These are phyloP conservation scores for Mortierella antarctica DNA, from an alignment of 192 early-diverging fungal genomes.

Conservation along the genomic window DNA sequence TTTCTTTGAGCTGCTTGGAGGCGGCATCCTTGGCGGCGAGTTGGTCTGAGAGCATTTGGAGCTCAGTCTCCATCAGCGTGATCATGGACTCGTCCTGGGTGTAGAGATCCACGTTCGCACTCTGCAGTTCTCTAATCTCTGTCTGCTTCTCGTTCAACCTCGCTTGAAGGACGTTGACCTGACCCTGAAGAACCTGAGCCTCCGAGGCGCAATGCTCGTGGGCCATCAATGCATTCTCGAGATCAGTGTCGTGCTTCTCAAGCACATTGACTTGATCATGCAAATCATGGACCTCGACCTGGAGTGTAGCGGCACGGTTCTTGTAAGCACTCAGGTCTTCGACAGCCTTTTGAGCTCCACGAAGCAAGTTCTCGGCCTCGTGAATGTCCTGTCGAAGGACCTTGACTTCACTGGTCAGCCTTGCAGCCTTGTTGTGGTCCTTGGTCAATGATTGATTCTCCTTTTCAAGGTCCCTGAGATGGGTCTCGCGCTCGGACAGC, in stretches of 20 bases:
- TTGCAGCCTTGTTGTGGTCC: neutral
- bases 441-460: conserved; percentile 4
- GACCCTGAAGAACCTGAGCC: conserved; percentile 3
- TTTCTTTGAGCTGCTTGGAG: conserved; percentile 4
- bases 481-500: neutral
- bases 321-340: conserved; percentile 10
- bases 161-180: neutral
- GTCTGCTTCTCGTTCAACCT: conserved; percentile 12
- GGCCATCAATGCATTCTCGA: conserved; percentile 19
- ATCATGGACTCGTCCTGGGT: neutral
- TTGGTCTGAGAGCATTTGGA: neutral
- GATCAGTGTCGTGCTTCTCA: conserved; percentile 25
- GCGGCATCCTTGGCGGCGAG: conserved; percentile 1
- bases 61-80: neutral
- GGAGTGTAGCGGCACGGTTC: conserved; percentile 3
- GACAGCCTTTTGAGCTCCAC: conserved; percentile 9
- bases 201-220: conserved; percentile 15
- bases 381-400: conserved; percentile 11
- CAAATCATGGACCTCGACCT: conserved; percentile 12
- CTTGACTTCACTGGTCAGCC: conserved; percentile 4
- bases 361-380: neutral
- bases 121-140: conserved; percentile 1
- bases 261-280: conserved; percentile 9
- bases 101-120: neutral
- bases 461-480: neutral